Percentiles rank a stretch among this genome's conserved stretches.
These are phyloP conservation scores for Agrostemma githago DNA, from an alignment of 148 eudicot genomes.

Conservation along the genomic window DNA sequence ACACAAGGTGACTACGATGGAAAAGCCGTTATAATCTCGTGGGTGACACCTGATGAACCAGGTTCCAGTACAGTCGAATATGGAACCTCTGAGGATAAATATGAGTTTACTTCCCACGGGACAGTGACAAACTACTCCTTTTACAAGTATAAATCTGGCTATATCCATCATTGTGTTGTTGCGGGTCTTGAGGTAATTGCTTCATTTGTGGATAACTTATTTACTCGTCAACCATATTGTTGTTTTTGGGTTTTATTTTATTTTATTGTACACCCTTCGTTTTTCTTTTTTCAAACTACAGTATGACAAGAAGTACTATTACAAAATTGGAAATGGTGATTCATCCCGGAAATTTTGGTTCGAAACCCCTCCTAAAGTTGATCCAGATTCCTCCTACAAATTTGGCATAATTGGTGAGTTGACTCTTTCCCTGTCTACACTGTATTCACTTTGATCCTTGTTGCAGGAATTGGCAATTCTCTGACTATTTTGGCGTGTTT, in stretches of 20 bases:
- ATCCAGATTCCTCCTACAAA: constrained; percentile 67
- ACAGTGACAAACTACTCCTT: constrained; percentile 69
- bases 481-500: constrained; percentile 14
- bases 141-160: constrained; percentile 74
- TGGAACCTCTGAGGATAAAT: constrained; percentile 65
- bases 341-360: constrained; percentile 82
- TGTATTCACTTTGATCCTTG: neutral
- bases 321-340: constrained; percentile 63
- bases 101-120: constrained; percentile 54
- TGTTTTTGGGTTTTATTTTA: neutral
- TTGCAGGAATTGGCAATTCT: neutral
- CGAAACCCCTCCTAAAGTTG: constrained; percentile 77
- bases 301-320: constrained; percentile 83
- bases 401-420: constrained; percentile 86
- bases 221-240: neutral
- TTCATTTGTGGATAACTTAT: neutral
- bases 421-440: constrained; percentile 2
- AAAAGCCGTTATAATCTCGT: constrained; percentile 79
- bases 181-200: constrained; percentile 64
- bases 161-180: constrained; percentile 75
- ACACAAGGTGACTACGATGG: constrained; percentile 99
- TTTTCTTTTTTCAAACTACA: constrained; percentile 15
- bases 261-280: neutral
- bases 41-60: constrained; percentile 91
- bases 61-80: constrained; percentile 66